Evolutionary conservation across 768 basidiomycete genomes (phyloP).

Genomic region (Mycena indigotica): DNA sequence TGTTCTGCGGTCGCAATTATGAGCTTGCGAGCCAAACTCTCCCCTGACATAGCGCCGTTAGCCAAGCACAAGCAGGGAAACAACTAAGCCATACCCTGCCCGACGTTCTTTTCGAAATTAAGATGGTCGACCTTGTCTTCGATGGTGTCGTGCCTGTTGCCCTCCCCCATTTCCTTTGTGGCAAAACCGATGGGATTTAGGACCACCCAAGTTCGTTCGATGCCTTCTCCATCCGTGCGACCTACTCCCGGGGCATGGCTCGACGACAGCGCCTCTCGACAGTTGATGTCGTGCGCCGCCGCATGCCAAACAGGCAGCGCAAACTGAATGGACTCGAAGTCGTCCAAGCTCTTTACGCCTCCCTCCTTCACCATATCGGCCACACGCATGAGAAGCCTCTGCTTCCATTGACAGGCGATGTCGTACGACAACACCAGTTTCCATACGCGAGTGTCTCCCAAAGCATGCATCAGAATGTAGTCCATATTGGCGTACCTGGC

Average conservation of each 20-base stretch:
- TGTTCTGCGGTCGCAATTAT: constrained; percentile 10
- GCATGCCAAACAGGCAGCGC: constrained; percentile 24
- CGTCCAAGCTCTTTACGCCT: not conserved
- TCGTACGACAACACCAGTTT: constrained; percentile 23
- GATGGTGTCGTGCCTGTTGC: constrained; percentile 27
- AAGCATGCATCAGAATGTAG: constrained; percentile 21
- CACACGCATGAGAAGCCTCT: not conserved
- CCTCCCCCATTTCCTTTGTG: constrained; percentile 36
- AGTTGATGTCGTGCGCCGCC: constrained; percentile 19
- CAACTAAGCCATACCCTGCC: not conserved
- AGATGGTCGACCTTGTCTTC: constrained; percentile 29
- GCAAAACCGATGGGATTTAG: constrained; percentile 27
- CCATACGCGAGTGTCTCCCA: constrained; percentile 1
- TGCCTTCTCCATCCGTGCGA: constrained; percentile 16
- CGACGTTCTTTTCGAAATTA: not conserved
- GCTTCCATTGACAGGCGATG: constrained; percentile 30
- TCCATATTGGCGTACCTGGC: constrained; percentile 29
- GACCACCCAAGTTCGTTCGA: constrained; percentile 32
- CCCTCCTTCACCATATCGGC: not conserved
- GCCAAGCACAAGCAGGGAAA: not conserved
- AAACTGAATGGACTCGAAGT: constrained; percentile 9
- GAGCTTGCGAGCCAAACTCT: constrained; percentile 2
- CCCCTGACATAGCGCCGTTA: not conserved
- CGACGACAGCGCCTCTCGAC: constrained; percentile 19
- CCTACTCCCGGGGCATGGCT: constrained; percentile 17